Percentiles rank a stretch among this genome's conserved stretches.
Evolutionary conservation across 1,284 basidiomycete species (phyloP).

Genomic region (Tremellales sp.): DNA sequence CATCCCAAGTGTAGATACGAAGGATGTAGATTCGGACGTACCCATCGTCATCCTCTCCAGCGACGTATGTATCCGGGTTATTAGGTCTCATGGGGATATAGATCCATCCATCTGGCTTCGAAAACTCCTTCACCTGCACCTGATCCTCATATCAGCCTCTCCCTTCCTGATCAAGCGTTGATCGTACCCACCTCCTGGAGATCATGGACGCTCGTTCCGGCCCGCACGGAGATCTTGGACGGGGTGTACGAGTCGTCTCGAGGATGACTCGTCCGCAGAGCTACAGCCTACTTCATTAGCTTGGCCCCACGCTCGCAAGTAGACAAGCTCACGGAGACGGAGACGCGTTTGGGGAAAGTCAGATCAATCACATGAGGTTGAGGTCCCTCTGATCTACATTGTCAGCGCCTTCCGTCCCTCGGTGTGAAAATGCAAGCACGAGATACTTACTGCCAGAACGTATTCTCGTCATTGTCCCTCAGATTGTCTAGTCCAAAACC

Average conservation of each 20-base stretch:
- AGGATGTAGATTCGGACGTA: constrained; percentile 6
- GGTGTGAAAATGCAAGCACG: background rate
- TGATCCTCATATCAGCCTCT: constrained; percentile 7
- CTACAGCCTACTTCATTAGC: constrained; percentile 68
- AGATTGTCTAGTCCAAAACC: constrained; percentile 93
- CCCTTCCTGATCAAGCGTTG: background rate
- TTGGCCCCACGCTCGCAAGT: background rate
- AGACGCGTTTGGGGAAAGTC: constrained; percentile 85
- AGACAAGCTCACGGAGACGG: constrained; percentile 65
- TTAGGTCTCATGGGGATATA: constrained; percentile 77
- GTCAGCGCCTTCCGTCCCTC: background rate
- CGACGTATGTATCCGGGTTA: constrained; percentile 66
- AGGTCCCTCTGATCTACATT: constrained; percentile 93
- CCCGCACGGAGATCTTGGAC: constrained; percentile 79
- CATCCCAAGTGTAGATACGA: constrained; percentile 47
- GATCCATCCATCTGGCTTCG: constrained; percentile 93
- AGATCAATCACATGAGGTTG: constrained; percentile 95
- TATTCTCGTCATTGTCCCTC: constrained; percentile 79
- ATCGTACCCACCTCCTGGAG: constrained; percentile 65
- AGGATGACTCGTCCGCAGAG: constrained; percentile 78
- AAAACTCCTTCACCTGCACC: constrained; percentile 74
- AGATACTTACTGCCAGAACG: constrained; percentile 93
- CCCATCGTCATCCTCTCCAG: constrained; percentile 51
- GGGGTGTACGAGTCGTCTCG: constrained; percentile 98
- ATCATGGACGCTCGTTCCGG: constrained; percentile 87